A percentile compares a stretch with the other conserved stretches of the same genome.
These are phyloP conservation scores for Sanghuangporus sanghuang DNA, from an alignment of 1,284 basidiomycete genomes.

Conservation along the genomic window DNA sequence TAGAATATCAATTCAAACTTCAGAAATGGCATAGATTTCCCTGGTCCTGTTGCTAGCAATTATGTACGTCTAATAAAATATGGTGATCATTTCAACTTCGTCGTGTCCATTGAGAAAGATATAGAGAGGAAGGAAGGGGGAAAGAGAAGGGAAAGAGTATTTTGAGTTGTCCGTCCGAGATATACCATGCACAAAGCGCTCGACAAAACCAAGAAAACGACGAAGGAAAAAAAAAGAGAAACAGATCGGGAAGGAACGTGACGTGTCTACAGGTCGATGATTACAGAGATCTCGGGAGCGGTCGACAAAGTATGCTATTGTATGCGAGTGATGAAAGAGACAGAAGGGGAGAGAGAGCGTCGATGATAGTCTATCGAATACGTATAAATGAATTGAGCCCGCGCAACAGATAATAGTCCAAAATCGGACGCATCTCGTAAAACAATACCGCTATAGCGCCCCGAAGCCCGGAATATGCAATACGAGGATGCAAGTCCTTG, in stretches of 20 bases:
- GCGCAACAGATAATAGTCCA: too few relatives aligned
- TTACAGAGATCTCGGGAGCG: background rate
- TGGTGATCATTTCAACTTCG: background rate
- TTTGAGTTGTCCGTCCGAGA: background rate
- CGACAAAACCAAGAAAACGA: background rate
- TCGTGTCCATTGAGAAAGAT: background rate
- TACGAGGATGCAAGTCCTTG: too few relatives aligned
- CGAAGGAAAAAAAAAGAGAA: background rate
- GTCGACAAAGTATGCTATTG: background rate
- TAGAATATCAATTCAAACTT: too few relatives aligned
- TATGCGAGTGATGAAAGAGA: background rate
- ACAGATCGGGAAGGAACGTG: background rate
- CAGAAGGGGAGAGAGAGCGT: background rate
- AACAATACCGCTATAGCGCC: too few relatives aligned
- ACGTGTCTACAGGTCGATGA: constrained; percentile 1
- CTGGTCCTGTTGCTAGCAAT: background rate
- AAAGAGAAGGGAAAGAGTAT: background rate
- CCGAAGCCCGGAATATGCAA: too few relatives aligned
- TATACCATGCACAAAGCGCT: background rate
- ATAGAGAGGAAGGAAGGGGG: background rate
- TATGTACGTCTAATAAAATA: background rate
- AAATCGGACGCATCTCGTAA: too few relatives aligned
- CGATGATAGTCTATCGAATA: background rate
- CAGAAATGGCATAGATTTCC: too few relatives aligned
- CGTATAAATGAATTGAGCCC: too few relatives aligned